Conservation (phyloP, 257 asterid genomes). For the Agastache rugosa region DNA sequence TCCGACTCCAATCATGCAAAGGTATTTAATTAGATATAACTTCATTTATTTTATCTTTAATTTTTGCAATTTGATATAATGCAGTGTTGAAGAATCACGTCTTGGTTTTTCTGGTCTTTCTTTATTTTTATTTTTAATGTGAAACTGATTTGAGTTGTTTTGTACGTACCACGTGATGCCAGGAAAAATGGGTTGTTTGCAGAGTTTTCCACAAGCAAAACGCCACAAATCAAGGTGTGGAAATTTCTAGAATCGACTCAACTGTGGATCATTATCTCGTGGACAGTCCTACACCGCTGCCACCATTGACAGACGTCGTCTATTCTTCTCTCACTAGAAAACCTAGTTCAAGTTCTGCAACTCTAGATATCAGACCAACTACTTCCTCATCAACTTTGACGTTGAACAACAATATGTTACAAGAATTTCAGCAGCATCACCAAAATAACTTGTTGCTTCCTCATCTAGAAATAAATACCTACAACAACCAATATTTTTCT, state of each 20-base stretch:
- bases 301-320: constrained; percentile 22
- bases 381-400: neutral
- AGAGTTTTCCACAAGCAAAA: constrained; percentile 32
- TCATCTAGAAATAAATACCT: neutral
- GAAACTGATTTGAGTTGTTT: neutral
- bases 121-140: neutral
- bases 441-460: neutral
- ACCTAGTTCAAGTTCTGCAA: neutral
- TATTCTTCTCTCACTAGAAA: neutral
- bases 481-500: neutral
- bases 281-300: constrained; percentile 8
- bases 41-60: neutral
- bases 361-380: neutral
- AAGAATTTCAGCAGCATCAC: neutral
- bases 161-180: neutral
- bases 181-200: constrained; percentile 42
- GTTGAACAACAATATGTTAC: neutral
- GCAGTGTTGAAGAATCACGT: no score
- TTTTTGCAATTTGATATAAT: neutral
- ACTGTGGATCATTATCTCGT: neutral
- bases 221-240: neutral
- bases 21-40: neutral
- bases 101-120: no score
- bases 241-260: constrained; percentile 4
- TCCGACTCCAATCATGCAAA: constrained; percentile 25